Evolutionary conservation across 2,329 filamentous ascomycete genomes (phyloP).

Genomic region (Colletotrichum acutatum): DNA sequence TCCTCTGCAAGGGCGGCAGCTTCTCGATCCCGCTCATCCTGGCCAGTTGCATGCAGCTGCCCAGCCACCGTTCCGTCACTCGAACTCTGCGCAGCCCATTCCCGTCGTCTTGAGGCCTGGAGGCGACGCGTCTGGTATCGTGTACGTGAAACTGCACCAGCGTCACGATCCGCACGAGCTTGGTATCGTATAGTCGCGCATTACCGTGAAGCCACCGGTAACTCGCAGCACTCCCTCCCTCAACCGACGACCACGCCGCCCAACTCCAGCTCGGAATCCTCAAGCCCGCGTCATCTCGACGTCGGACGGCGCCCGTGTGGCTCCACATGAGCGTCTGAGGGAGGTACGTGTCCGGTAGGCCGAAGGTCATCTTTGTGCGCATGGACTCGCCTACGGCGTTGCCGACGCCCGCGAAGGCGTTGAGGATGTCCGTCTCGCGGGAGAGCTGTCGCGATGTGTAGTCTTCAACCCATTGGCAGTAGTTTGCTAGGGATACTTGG

Average conservation of each 20-base stretch:
- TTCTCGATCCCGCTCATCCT: background rate
- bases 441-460: slow-evolving; percentile 45
- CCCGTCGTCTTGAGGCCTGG: background rate
- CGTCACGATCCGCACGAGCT: slow-evolving; percentile 18
- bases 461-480: slow-evolving; percentile 52
- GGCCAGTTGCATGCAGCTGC: background rate
- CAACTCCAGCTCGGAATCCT: slow-evolving; percentile 22
- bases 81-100: background rate
- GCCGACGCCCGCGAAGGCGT: slow-evolving; percentile 30
- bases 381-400: slow-evolving; percentile 11
- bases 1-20: slow-evolving; percentile 2
- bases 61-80: slow-evolving; percentile 17
- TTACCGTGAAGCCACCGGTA: slow-evolving; percentile 6
- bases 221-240: background rate
- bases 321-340: slow-evolving; percentile 25
- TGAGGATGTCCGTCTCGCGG: slow-evolving; percentile 15
- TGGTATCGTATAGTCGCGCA: background rate
- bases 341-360: slow-evolving; percentile 3
- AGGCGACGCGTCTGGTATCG: background rate
- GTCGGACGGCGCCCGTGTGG: background rate
- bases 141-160: background rate
- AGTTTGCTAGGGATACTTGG: slow-evolving; percentile 45
- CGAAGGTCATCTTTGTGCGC: background rate
- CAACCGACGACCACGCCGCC: slow-evolving; percentile 5
- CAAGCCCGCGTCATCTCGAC: background rate